Conservation (phyloP, 2,329 filamentous ascomycete species). For the Phialophora macrospora region DNA sequence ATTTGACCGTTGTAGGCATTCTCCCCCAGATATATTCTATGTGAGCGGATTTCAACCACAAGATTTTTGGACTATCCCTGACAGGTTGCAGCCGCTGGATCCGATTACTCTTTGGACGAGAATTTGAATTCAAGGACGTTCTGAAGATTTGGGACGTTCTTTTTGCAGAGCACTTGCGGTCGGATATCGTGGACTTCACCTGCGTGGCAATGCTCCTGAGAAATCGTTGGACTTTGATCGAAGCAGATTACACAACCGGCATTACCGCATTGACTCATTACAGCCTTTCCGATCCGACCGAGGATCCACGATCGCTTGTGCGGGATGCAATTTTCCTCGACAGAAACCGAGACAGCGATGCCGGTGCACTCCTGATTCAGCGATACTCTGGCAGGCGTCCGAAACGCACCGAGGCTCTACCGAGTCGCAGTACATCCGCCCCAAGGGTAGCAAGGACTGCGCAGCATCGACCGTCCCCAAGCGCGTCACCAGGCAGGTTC, state of each 20-base stretch:
- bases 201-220: conserved; percentile 92
- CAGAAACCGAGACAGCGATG: conserved; percentile 50
- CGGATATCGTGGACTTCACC: conserved; percentile 85
- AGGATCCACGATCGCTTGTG: conserved; percentile 78
- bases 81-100: conserved; percentile 76
- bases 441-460: conserved; percentile 37
- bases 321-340: conserved; percentile 73
- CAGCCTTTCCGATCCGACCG: conserved; percentile 65
- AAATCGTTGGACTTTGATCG: conserved; percentile 85
- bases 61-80: not conserved
- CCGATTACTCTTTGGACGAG: conserved; percentile 85
- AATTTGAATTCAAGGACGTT: conserved; percentile 86
- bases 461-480: conserved; percentile 42
- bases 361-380: conserved; percentile 51
- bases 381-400: conserved; percentile 55
- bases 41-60: conserved; percentile 54
- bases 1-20: conserved; percentile 82
- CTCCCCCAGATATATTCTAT: conserved; percentile 97
- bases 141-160: conserved; percentile 88
- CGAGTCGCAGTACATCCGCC: conserved; percentile 28
- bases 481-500: conserved; percentile 46
- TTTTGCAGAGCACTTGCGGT: conserved; percentile 79
- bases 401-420: conserved; percentile 40
- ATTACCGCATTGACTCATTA: conserved; percentile 84
- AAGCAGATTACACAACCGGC: conserved; percentile 85